These are phyloP conservation scores for Tripterygium wilfordii DNA, from an alignment of 177 flowering plant species.

Conservation along the genomic window DNA sequence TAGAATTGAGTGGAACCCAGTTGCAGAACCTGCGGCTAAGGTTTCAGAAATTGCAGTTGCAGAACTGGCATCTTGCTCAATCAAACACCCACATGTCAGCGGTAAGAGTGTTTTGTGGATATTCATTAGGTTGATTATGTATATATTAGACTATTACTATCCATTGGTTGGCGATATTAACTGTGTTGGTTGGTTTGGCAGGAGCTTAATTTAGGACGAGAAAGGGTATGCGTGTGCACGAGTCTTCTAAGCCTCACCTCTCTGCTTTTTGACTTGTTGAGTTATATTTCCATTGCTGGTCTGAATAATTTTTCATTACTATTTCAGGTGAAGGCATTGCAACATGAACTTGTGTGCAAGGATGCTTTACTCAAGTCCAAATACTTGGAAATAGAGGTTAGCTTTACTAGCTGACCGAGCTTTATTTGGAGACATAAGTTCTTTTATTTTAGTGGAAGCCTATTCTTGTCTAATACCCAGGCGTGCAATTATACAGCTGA, in stretches of 20 bases:
- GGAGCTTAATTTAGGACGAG: constrained; percentile 71
- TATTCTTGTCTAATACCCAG: too few species aligned
- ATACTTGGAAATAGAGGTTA: constrained; percentile 41
- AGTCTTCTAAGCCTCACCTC: not conserved
- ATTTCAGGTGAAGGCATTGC: constrained; percentile 54
- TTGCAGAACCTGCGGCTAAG: constrained; percentile 41
- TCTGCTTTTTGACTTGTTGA: not conserved
- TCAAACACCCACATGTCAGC: constrained; percentile 60
- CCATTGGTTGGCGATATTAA: not conserved
- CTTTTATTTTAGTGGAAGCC: too few species aligned
- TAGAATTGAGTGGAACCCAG: constrained; percentile 56
- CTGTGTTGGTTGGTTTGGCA: constrained; percentile 20
- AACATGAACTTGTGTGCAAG: constrained; percentile 72
- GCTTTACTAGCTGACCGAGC: constrained; percentile 2
- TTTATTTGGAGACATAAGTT: too few species aligned
- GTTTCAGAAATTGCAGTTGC: constrained; percentile 59
- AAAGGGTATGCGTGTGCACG: constrained; percentile 62
- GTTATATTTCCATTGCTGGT: not conserved
- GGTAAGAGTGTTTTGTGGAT: constrained; percentile 25
- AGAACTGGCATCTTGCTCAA: constrained; percentile 84
- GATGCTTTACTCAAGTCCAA: constrained; percentile 53
- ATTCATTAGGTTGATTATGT: not conserved
- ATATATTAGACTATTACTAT: not conserved
- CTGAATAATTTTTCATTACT: not conserved
- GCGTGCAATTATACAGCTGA: not conserved